Percentiles rank a stretch among this genome's conserved stretches.
phyloP scores from a whole-genome alignment of 2,329 filamentous ascomycete species.

The Camptophora hylomeconis region DNA sequence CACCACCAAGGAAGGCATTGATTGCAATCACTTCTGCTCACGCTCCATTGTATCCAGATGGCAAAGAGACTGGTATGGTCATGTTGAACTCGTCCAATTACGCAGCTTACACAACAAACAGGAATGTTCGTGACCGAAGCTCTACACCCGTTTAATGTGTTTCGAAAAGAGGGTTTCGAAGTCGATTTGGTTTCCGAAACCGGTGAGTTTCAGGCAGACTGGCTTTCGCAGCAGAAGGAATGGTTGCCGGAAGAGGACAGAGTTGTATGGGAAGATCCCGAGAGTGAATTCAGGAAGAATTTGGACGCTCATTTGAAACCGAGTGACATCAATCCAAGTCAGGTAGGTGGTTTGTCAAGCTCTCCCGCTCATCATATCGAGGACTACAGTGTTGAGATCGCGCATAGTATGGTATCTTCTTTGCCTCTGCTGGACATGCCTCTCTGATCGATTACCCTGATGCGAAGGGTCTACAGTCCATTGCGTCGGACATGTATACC shows the following conservation, averaged over 20 bases:
- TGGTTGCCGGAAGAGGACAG: constrained; percentile 23
- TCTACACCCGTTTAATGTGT: constrained; percentile 35
- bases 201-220: constrained; percentile 25
- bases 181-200: constrained; percentile 30
- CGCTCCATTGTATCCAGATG: constrained; percentile 18
- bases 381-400: not conserved
- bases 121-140: constrained; percentile 37
- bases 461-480: constrained; percentile 19
- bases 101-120: constrained; percentile 3
- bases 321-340: constrained; percentile 16
- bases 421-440: constrained; percentile 28
- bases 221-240: constrained; percentile 25
- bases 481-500: constrained; percentile 20
- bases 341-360: constrained; percentile 7
- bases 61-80: constrained; percentile 15
- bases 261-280: constrained; percentile 21
- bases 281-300: constrained; percentile 22
- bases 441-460: constrained; percentile 28
- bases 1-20: constrained; percentile 4
- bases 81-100: not conserved
- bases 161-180: constrained; percentile 22
- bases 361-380: not conserved
- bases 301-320: constrained; percentile 22
- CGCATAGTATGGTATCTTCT: constrained; percentile 26
- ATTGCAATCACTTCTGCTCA: constrained; percentile 17